A percentile compares a stretch with the other conserved stretches of the same genome.
Evolutionary conservation across 169 alveolate genomes (phyloP).

Genomic region (Plasmodium relictum): DNA sequence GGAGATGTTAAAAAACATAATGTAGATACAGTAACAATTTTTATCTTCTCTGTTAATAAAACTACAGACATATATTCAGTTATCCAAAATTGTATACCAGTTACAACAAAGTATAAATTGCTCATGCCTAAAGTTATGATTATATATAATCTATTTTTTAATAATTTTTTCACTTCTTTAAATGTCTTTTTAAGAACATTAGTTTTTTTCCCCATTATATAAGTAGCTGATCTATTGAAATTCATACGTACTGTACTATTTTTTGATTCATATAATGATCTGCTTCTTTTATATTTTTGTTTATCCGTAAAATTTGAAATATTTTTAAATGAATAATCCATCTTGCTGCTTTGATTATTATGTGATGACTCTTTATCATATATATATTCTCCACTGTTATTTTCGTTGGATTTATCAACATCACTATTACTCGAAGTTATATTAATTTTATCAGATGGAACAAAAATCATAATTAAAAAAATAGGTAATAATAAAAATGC

Average conservation of each 20-base stretch:
- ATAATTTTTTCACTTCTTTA: constrained; percentile 80
- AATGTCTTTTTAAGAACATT: constrained; percentile 55
- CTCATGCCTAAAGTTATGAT: constrained; percentile 87
- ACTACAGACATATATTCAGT: constrained; percentile 88
- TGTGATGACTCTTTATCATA: not conserved
- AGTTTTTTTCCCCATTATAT: constrained; percentile 72
- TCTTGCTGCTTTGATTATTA: not conserved
- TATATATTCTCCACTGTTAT: not conserved
- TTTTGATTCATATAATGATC: constrained; percentile 14
- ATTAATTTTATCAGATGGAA: constrained; percentile 61
- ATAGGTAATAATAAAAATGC: constrained; percentile 48
- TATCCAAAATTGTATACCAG: constrained; percentile 93
- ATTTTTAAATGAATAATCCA: not conserved
- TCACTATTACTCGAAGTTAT: constrained; percentile 16
- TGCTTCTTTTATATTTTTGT: not conserved
- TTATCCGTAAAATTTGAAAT: not conserved
- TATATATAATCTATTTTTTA: constrained; percentile 79
- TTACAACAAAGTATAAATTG: constrained; percentile 88
- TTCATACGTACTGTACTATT: constrained; percentile 5
- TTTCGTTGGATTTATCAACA: not conserved
- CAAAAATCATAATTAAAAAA: constrained; percentile 51
- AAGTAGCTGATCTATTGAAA: constrained; percentile 51
- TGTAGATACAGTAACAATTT: constrained; percentile 85
- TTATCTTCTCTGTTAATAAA: constrained; percentile 82
- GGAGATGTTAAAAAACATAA: constrained; percentile 90